Evolutionary conservation across 1,139 yeast species (phyloP), one percentile per base, ranked within the genome.

Genomic region (Protomyces inundatus): DNA sequence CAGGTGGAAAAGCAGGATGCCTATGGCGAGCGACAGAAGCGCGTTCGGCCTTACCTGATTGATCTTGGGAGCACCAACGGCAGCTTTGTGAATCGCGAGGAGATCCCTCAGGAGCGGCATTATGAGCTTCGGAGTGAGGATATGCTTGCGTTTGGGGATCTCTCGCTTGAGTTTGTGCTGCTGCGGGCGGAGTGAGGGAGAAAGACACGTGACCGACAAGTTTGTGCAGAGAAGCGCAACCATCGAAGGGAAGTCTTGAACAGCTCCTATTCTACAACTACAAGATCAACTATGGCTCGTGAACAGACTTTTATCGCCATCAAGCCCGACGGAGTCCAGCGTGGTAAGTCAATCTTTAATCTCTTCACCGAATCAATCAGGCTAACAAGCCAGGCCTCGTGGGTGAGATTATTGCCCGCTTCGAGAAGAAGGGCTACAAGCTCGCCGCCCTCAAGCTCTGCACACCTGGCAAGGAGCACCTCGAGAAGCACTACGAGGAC

Each of bases 241-340:
- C n/a, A n/a, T n/a, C n/a, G n/a, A n/a, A n/a, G n/a, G 14, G 42
- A 10, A 37, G 3, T 1, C 12, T 12, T 12, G 14, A 37, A 12
- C 42, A 39, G 5, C 42, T 39, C 14, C 42, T 5, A 1, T 9
- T 23, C 9, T 6, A 14, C 48, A 42, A 10, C 48, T 40, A 40
- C 40, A 36, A 53, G 6, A 30, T 12, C 10, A 9, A 33, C n/a
- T 46, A 58, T 58, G 62, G 62, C 62, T 12, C 42, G 62, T 39
- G 62, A 58, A 58, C 62, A 58, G 62, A 58, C 62, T 42, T 58
- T 58, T 52, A 93, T 93, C 84, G 98, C 98, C 75, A 88, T 93
- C 80, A 93, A 93, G 83, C 99, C 99, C 81, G 99, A 93, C 81
- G 99, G 98, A 82, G 98, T 93, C 84, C 98, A 93, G 84, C 90